Base-by-base conservation (phyloP, 2,329 filamentous ascomycete species). In the Tolypocladium pustulatum region DNA sequence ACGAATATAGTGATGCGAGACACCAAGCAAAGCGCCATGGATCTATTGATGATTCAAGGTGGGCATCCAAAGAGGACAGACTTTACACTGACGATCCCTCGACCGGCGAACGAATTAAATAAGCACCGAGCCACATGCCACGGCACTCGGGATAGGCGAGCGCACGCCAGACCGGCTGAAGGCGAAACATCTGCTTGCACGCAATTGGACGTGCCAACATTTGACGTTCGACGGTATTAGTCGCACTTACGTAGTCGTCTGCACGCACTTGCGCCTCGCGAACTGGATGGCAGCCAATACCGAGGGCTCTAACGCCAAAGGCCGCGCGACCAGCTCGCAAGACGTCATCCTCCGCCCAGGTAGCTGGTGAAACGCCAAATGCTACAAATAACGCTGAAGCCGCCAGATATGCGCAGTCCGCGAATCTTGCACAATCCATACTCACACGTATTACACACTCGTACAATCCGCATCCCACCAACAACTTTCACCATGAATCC, bases 401-500 rank as follows among this genome's bases (percentile, higher is more conserved):
- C 36, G 27, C 27, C 46, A 20, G 17, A 10, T 20, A 17, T 20
- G 25, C 46, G 1, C 46, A 13, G 27, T n/a, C 17, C 27, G 8
- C 32, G 52, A 17, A 10, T 56, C 54, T n/a, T 49, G 12, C 54
- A 55, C 53, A 8, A n/a, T 17, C 30, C 25, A 51, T 36, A 34
- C 37, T 15, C 22, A 22, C 7, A 27, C 27, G 8, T 22, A 12
- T 15, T 15, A 6, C 49, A 36, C 30, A 22, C 9, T 34, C 30
- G 49, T n/a, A 34, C 27, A 4, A 52, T 52, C 34, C 20, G 20
- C 30, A 34, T 32, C 17, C 52, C 30, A 22, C 27, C 32, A n/a
- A 51, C 46, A 1, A 20, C n/a, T 2, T 20, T 55, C 57, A 60
- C 30, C 59, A 65, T 65, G 64, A 60, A 65, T 52, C 60, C 62